Conservation (phyloP, 345 rosid species). For the Cochlearia excelsa region DNA sequence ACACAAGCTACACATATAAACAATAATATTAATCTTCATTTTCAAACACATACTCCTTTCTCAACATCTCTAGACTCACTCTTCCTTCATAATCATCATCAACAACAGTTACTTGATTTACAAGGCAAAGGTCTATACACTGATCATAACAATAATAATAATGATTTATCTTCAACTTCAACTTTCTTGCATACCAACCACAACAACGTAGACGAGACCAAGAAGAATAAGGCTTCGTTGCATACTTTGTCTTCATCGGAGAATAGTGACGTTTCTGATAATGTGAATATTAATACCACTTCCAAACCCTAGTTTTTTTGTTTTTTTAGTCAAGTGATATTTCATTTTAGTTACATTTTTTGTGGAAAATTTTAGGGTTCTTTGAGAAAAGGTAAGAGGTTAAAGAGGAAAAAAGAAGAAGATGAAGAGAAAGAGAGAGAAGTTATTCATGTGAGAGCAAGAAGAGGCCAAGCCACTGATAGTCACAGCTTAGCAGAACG, state of each 20-base stretch:
- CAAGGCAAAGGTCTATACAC: neutral
- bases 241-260: constrained; percentile 43
- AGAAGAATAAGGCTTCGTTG: constrained; percentile 39
- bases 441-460: constrained; percentile 90
- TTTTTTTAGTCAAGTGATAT: neutral
- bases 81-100: constrained; percentile 37
- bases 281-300: neutral
- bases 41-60: constrained; percentile 39
- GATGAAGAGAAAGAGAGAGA: constrained; percentile 51
- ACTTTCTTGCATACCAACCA: constrained; percentile 36
- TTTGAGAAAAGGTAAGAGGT: constrained; percentile 42
- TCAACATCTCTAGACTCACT: constrained; percentile 37
- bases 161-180: constrained; percentile 18
- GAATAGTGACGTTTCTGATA: constrained; percentile 33
- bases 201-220: constrained; percentile 21
- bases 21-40: constrained; percentile 29
- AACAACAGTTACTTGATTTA: neutral
- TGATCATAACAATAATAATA: neutral
- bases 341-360: neutral
- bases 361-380: constrained; percentile 3
- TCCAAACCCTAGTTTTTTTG: constrained; percentile 18
- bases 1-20: constrained; percentile 41
- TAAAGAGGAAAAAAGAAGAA: constrained; percentile 34
- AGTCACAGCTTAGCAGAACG: constrained; percentile 94
- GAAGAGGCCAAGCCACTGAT: constrained; percentile 94